Percentiles rank a stretch among this genome's conserved stretches.
Evolutionary conservation across 1,139 yeast species (phyloP).

Genomic region (Hyphopichia khmerensis): DNA sequence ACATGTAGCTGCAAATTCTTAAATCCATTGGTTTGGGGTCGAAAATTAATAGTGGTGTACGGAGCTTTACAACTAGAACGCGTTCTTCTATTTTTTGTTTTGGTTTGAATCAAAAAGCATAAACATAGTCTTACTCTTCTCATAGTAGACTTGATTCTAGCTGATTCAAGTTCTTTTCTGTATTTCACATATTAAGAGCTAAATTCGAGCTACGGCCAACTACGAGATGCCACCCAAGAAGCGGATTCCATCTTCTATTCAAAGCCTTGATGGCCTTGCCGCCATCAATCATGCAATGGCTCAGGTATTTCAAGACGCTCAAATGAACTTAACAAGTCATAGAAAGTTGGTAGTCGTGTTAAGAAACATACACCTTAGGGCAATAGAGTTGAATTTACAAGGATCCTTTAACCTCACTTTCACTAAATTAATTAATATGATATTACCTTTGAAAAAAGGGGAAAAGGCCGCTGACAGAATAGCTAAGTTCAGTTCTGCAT

Average conservation of each 20-base stretch:
- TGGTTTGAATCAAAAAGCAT: neutral
- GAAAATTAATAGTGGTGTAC: too few relatives aligned
- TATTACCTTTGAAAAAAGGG: conserved; percentile 66
- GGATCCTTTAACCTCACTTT: conserved; percentile 62
- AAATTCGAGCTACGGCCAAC: too few relatives aligned
- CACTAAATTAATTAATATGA: conserved; percentile 59
- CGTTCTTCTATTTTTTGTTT: too few relatives aligned
- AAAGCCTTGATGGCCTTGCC: conserved; percentile 20
- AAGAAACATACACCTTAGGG: conserved; percentile 56
- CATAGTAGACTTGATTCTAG: too few relatives aligned
- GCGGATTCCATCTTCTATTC: conserved; percentile 14
- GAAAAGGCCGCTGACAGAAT: conserved; percentile 77
- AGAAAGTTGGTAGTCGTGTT: conserved; percentile 67
- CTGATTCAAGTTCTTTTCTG: too few relatives aligned
- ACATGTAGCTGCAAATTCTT: too few relatives aligned
- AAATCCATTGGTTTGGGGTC: too few relatives aligned
- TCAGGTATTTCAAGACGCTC: conserved; percentile 81
- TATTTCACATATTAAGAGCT: too few relatives aligned
- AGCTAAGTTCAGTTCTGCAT: conserved; percentile 69
- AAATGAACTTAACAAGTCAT: conserved; percentile 70
- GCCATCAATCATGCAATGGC: conserved; percentile 50
- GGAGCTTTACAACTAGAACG: too few relatives aligned
- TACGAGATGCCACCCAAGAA: conserved; percentile 1
- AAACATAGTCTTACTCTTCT: neutral
- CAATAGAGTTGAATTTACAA: conserved; percentile 51